phyloP scores from a whole-genome alignment of 345 rosid genomes.

The Theobroma cacao region DNA sequence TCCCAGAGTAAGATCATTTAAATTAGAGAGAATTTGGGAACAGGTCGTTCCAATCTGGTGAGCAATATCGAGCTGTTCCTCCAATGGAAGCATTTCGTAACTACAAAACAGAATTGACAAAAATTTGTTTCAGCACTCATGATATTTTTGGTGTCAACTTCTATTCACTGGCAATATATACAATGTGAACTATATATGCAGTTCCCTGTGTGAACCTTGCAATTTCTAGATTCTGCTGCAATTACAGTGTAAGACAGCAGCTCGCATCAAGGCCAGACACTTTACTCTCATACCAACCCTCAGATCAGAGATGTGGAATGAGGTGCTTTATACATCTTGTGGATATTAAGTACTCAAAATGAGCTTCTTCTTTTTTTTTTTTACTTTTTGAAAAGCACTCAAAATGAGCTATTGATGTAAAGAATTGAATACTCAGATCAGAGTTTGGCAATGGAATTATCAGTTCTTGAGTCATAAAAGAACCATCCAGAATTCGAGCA shows the following conservation, averaged over 20 bases:
- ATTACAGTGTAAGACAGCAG: not conserved
- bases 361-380: no score
- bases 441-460: constrained; percentile 67
- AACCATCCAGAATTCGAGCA: constrained; percentile 93
- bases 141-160: no score
- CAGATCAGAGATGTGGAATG: not conserved
- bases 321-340: not conserved
- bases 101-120: no score
- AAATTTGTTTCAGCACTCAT: no score
- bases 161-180: no score
- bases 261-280: not conserved
- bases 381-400: no score
- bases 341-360: not conserved
- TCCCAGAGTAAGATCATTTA: constrained; percentile 79
- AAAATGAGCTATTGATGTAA: not conserved
- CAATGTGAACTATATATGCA: no score
- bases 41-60: constrained; percentile 87
- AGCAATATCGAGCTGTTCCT: constrained; percentile 84
- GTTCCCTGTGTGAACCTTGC: no score
- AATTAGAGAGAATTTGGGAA: constrained; percentile 66
- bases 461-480: constrained; percentile 92
- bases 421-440: constrained; percentile 59
- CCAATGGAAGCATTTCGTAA: constrained; percentile 88
- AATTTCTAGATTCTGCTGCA: no score
- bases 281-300: not conserved